Evolutionary conservation across 1,284 basidiomycete species (phyloP).

Genomic region (Ustilago cynodontis): DNA sequence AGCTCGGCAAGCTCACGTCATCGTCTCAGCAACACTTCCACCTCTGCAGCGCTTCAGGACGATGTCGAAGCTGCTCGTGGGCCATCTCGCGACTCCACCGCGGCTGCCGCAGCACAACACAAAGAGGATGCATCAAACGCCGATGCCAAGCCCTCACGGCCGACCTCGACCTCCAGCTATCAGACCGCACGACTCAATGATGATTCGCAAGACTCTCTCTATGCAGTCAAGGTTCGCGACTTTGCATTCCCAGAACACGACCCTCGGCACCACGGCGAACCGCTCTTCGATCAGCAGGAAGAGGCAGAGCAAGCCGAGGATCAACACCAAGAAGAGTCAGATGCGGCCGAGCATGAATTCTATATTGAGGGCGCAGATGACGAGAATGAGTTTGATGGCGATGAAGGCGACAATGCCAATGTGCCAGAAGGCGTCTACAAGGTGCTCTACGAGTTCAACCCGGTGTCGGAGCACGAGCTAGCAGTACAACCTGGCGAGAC

Average conservation of each 20-base stretch:
- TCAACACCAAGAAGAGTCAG: conserved; percentile 12
- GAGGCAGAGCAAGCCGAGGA: conserved; percentile 2
- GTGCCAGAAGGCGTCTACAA: conserved; percentile 50
- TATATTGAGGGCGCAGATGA: conserved; percentile 45
- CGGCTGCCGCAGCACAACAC: conserved; percentile 1
- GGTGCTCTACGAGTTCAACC: conserved; percentile 55
- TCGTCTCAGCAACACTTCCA: conserved; percentile 22
- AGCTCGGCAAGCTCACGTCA: conserved; percentile 28
- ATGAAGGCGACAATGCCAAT: conserved; percentile 33
- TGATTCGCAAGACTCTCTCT: not conserved
- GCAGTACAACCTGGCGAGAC: conserved; percentile 41
- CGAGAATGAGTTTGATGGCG: conserved; percentile 51
- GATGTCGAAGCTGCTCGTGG: not conserved
- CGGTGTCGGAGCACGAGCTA: conserved; percentile 58
- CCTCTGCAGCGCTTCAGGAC: not conserved
- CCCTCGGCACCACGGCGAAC: conserved; percentile 42
- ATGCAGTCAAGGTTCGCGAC: conserved; percentile 47
- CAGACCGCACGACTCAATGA: conserved; percentile 29
- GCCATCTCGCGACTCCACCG: not conserved
- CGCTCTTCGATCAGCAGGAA: conserved; percentile 6
- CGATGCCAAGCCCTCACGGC: conserved; percentile 22
- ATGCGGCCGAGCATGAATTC: conserved; percentile 29
- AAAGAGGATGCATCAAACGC: not conserved
- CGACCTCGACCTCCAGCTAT: conserved; percentile 30
- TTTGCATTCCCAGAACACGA: conserved; percentile 53